Base-by-base conservation (phyloP, 2,329 filamentous ascomycete genomes). In the Aschersonia sp. region DNA sequence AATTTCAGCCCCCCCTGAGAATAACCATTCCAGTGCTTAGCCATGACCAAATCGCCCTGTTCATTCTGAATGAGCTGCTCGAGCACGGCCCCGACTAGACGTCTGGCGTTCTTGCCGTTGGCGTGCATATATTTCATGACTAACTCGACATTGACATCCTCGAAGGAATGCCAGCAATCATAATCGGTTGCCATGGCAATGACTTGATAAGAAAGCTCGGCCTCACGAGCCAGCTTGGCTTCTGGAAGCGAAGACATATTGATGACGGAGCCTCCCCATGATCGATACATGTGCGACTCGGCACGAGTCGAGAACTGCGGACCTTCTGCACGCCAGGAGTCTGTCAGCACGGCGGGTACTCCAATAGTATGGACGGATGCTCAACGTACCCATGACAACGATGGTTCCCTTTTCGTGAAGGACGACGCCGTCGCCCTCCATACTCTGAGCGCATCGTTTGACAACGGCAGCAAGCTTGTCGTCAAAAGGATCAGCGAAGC, bases 111-210 rank as follows among this genome's bases (percentile, higher is more conserved):
- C 61, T 83, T 75, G 47, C 85, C 76, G 67, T 98, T 98, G 55
- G 88, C 84, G 62, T 85, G 84, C 92, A 98, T 98, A 67, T 94
- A 87, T 51, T 80, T 84, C 81, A 95, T 87, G 48, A 98, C 92
- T 85, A 97, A 94, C 65, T 89, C 86, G 29, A 98, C 92, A 52
- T 89, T 89, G 52, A 98, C 92, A 54, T 85, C 86, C 50, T 80
- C 84, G 45, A 77, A 77, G 28, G 77, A 80, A 62, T 89, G 85
- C 92, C 92, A 98, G 79, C 91, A 97, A 72, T 98, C 92, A 66
- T 98, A 98, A 72, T 98, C 92, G 31, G 92, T 98, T 35, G 88
- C 87, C 92, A 98, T 98, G 74, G 91, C 95, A 60, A 98, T 94
- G 78, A 96, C 94, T 71, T 94, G 89, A 68, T 97, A 97, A 38